Evolutionary conservation across 768 basidiomycete species (phyloP), one percentile per base, ranked within the genome.

Genomic region (Coprinopsis cinerea): DNA sequence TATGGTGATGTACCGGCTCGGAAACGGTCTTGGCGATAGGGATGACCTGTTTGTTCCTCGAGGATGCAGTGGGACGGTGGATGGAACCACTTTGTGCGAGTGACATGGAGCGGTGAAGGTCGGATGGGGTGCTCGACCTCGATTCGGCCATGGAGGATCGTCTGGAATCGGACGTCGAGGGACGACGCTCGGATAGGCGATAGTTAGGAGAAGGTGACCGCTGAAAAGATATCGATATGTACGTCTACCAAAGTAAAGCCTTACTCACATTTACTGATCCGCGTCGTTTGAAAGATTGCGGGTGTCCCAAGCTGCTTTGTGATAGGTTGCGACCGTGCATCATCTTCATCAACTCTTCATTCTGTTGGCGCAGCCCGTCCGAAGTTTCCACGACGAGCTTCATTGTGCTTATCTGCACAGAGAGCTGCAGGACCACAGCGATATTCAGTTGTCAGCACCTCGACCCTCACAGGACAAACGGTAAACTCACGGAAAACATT

Each of bases 321-420:
- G n/a, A n/a, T n/a, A n/a, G n/a, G n/a, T n/a, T n/a, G n/a, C n/a
- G n/a, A n/a, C n/a, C n/a, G 26, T 51, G 50, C 18, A 44, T 20
- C 24, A 44, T n/a, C n/a, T n/a, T n/a, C n/a, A n/a, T 44, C 14
- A 51, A 18, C 15, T 45, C 50, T 40, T 51, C 50, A 32, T 51
- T 51, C 27, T 51, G 50, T 35, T 46, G 44, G n/a, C 44, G 43
- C 2, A 51, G 25, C 7, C 32, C 25, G 27, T 51, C 50, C 2
- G 50, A 46, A 1, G 50, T 51, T 5, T 51, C 50, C 14, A 46
- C n/a, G 1, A 51, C 50, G 24, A 51, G 36, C 24, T 51, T 51
- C 50, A 51, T 51, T 4, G 44, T 51, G 44, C 32, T 51, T 6
- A 51, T 17, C 23, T 51, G 50, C 3, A 51, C 50, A 1, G 50